Evolutionary conservation across 805 yeast genomes (phyloP).

Genomic region (Nakazawaea ernobii): DNA sequence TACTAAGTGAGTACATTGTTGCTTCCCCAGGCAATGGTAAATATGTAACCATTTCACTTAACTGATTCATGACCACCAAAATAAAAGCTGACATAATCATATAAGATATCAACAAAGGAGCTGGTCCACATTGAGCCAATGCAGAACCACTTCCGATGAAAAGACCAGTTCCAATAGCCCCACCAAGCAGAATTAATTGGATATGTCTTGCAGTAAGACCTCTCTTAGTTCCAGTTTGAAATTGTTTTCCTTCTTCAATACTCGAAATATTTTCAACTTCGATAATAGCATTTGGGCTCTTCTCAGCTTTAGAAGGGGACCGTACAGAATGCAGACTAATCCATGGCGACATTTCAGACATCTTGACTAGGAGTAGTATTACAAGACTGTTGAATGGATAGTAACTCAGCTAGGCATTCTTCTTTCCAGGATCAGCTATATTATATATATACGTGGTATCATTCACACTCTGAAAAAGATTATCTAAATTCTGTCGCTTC

Average conservation of each 20-base stretch:
- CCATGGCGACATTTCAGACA: slow-evolving; percentile 11
- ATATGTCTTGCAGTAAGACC: slow-evolving; percentile 61
- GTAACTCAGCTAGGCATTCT: too few relatives aligned
- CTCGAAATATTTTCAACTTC: slow-evolving; percentile 3
- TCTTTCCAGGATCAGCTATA: too few relatives aligned
- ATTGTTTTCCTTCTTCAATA: slow-evolving; percentile 1
- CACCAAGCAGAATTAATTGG: slow-evolving; percentile 70
- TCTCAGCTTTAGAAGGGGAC: not conserved
- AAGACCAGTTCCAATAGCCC: slow-evolving; percentile 72
- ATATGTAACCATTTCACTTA: slow-evolving; percentile 61
- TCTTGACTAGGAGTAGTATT: not conserved
- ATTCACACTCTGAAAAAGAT: too few relatives aligned
- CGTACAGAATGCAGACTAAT: slow-evolving; percentile 5
- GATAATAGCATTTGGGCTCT: not conserved
- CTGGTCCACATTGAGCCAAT: slow-evolving; percentile 60
- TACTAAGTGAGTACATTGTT: slow-evolving; percentile 34
- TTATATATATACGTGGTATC: too few relatives aligned
- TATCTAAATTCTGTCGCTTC: too few relatives aligned
- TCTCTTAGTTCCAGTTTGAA: slow-evolving; percentile 30
- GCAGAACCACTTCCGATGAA: slow-evolving; percentile 65
- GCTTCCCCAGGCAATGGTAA: slow-evolving; percentile 35
- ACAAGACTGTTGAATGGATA: too few relatives aligned
- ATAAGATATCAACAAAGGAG: slow-evolving; percentile 51
- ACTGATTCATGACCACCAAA: slow-evolving; percentile 51
- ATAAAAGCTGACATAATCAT: slow-evolving; percentile 56